These are phyloP conservation scores for Trametes versicolor DNA, from an alignment of 1,284 basidiomycete genomes.

Conservation along the genomic window DNA sequence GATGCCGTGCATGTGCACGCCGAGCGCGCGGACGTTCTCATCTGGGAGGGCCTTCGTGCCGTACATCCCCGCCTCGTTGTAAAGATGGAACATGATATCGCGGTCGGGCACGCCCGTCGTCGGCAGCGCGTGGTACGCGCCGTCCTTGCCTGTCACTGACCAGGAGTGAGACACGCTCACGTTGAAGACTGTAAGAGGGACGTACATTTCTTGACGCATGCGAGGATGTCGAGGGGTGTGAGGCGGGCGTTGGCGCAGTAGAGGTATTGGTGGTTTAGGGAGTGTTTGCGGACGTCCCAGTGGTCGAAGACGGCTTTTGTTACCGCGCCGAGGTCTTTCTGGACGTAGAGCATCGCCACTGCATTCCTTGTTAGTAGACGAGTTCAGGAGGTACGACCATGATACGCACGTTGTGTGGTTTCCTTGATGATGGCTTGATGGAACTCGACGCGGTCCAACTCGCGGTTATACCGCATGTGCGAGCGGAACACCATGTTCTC, in stretches of 20 bases:
- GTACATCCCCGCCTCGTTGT: slow-evolving; percentile 41
- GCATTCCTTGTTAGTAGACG: background rate
- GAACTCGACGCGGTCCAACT: slow-evolving; percentile 37
- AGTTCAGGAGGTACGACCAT: background rate
- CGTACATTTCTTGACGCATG: slow-evolving; percentile 34
- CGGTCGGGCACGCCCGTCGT: slow-evolving; percentile 38
- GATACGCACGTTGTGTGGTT: slow-evolving; percentile 28
- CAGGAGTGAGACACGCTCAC: background rate
- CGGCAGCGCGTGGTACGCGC: slow-evolving; percentile 30
- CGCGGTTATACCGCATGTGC: slow-evolving; percentile 36
- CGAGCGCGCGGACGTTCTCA: slow-evolving; percentile 33
- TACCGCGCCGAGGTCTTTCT: slow-evolving; percentile 36
- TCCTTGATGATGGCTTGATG: slow-evolving; percentile 37
- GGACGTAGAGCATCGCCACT: slow-evolving; percentile 41
- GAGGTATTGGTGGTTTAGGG: slow-evolving; percentile 34
- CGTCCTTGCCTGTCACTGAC: slow-evolving; percentile 36
- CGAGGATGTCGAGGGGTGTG: slow-evolving; percentile 34
- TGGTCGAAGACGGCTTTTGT: slow-evolving; percentile 37
- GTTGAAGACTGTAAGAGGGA: background rate
- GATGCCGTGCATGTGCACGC: slow-evolving; percentile 34
- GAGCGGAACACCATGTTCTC: slow-evolving; percentile 39
- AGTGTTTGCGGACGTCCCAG: slow-evolving; percentile 29
- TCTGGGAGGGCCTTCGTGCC: slow-evolving; percentile 37
- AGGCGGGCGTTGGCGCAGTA: slow-evolving; percentile 36
- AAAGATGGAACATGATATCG: slow-evolving; percentile 40